Conservation (phyloP, 1,284 basidiomycete species). For the Sporisorium sorghi region DNA sequence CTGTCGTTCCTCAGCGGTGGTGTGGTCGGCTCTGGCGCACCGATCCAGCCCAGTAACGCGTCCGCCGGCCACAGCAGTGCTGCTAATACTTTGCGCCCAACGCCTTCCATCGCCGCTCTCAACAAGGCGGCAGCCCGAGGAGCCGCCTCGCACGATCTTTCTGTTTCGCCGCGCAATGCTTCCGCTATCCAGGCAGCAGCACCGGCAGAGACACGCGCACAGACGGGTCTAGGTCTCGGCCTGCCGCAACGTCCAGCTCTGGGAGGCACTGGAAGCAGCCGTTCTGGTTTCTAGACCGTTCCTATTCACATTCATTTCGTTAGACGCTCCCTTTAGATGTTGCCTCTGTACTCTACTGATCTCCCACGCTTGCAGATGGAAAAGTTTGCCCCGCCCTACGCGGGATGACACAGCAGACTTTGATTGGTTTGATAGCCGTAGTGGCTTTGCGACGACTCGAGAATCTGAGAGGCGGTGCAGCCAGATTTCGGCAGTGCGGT, state of each 20-base stretch:
- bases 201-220: slow-evolving; percentile 14
- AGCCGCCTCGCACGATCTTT: slow-evolving; percentile 28
- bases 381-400: too few relatives aligned
- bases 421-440: too few relatives aligned
- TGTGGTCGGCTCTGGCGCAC: slow-evolving; percentile 31
- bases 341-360: neutral
- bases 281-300: slow-evolving; percentile 24
- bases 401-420: too few relatives aligned
- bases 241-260: slow-evolving; percentile 33
- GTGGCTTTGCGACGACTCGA: neutral
- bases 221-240: slow-evolving; percentile 31
- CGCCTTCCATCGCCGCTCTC: slow-evolving; percentile 41
- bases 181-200: neutral
- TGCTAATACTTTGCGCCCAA: slow-evolving; percentile 26
- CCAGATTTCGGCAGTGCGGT: neutral
- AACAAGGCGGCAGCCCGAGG: slow-evolving; percentile 46
- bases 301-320: neutral
- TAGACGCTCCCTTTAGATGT: neutral
- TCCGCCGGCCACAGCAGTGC: slow-evolving; percentile 12
- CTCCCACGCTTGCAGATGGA: neutral
- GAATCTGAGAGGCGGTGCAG: neutral
- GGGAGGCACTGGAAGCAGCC: slow-evolving; percentile 33
- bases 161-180: slow-evolving; percentile 24
- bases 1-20: slow-evolving; percentile 46
- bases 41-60: slow-evolving; percentile 28